Conservation (phyloP, 805 yeast species). For the Saccharomycodes ludwigii region DNA sequence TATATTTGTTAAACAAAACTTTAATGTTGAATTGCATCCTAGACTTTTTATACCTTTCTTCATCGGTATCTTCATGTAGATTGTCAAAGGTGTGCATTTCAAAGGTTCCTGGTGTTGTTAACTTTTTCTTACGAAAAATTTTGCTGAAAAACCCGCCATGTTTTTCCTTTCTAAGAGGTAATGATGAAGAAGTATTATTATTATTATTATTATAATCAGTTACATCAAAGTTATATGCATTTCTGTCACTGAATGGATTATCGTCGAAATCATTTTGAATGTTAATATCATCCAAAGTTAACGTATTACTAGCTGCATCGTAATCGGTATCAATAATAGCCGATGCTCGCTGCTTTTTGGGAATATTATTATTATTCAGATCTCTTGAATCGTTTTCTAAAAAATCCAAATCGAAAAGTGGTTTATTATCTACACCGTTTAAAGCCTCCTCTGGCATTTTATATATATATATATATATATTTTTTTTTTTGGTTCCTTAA, state of each 20-base stretch:
- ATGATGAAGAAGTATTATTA: too few relatives aligned
- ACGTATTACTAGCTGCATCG: slow-evolving; percentile 21
- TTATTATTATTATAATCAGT: slow-evolving; percentile 5
- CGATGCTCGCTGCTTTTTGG: neutral
- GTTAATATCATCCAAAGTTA: slow-evolving; percentile 23
- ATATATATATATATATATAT: too few relatives aligned
- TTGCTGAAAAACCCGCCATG: slow-evolving; percentile 13
- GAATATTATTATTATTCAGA: slow-evolving; percentile 7
- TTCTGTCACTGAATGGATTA: slow-evolving; percentile 17
- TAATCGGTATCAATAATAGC: slow-evolving; percentile 8
- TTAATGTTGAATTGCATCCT: slow-evolving; percentile 27
- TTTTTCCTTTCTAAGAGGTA: slow-evolving; percentile 3
- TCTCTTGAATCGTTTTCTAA: slow-evolving; percentile 14
- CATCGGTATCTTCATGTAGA: slow-evolving; percentile 12
- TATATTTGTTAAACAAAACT: slow-evolving; percentile 25
- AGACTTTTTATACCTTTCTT: slow-evolving; percentile 21
- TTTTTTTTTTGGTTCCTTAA: too few relatives aligned
- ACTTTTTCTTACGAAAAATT: slow-evolving; percentile 10
- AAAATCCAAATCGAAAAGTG: slow-evolving; percentile 30
- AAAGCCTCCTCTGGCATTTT: neutral
- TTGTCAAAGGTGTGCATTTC: slow-evolving; percentile 22
- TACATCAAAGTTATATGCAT: slow-evolving; percentile 7
- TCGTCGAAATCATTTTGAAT: slow-evolving; percentile 27
- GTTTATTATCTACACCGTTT: slow-evolving; percentile 13
- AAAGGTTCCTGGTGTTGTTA: slow-evolving; percentile 11